Evolutionary conservation across 2,329 filamentous ascomycete species (phyloP).

Genomic region (Bipolaris gigantea): DNA sequence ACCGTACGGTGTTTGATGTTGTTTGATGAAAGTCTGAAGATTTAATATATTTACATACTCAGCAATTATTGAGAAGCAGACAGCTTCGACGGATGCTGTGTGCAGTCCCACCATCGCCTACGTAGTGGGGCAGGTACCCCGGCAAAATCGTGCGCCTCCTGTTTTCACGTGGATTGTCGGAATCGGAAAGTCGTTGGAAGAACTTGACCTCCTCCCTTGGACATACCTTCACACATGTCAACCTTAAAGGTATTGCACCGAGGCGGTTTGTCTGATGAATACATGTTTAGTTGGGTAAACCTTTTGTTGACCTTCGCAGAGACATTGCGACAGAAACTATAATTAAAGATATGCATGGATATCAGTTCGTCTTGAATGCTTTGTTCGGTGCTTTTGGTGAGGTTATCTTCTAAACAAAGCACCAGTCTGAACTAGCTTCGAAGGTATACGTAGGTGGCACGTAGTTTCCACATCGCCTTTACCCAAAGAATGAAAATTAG

Average conservation of each 20-base stretch:
- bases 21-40: constrained; percentile 5
- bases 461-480: background rate
- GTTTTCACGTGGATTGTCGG: background rate
- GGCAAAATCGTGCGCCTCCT: background rate
- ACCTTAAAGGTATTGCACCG: background rate
- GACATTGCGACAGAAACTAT: no score
- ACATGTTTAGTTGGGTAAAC: background rate
- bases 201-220: no score
- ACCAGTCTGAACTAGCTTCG: background rate
- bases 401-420: background rate
- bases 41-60: no score
- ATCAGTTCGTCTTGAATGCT: no score
- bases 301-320: background rate
- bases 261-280: background rate
- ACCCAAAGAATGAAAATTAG: background rate
- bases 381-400: background rate
- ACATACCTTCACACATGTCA: no score
- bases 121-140: background rate
- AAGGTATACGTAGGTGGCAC: background rate
- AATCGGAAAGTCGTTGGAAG: background rate
- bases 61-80: no score
- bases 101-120: no score
- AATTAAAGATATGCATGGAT: no score
- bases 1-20: constrained; percentile 13
- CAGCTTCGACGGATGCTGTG: no score